Conservation (phyloP, 2,329 filamentous ascomycete genomes). For the Kalaharituber pfeilii region DNA sequence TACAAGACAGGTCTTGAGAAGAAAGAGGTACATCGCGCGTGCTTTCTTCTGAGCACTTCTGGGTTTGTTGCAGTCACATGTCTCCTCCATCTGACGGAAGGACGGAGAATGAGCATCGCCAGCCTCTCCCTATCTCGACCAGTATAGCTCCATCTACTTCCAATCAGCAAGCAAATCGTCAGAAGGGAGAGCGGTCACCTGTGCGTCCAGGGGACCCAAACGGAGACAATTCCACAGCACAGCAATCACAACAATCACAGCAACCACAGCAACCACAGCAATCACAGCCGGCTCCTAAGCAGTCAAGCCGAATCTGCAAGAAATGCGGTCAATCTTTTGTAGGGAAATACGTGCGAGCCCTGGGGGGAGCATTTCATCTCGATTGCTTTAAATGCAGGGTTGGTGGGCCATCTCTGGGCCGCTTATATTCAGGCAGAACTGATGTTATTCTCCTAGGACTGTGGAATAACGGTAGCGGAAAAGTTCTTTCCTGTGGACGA, state of each 20-base stretch:
- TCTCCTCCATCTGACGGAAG: slow-evolving; percentile 18
- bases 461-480: slow-evolving; percentile 87
- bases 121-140: slow-evolving; percentile 12
- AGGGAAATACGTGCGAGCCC: slow-evolving; percentile 85
- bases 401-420: slow-evolving; percentile 28
- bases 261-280: slow-evolving; percentile 10
- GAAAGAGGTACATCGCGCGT: not conserved
- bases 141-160: slow-evolving; percentile 7
- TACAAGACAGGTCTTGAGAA: not conserved
- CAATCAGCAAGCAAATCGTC: slow-evolving; percentile 12
- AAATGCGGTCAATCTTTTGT: slow-evolving; percentile 79
- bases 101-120: slow-evolving; percentile 13
- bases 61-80: slow-evolving; percentile 13
- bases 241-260: slow-evolving; percentile 11
- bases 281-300: slow-evolving; percentile 7
- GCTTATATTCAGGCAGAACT: slow-evolving; percentile 7
- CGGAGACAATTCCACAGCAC: slow-evolving; percentile 7
- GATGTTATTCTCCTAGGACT: slow-evolving; percentile 47
- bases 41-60: not conserved
- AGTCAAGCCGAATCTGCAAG: slow-evolving; percentile 46
- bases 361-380: slow-evolving; percentile 86
- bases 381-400: slow-evolving; percentile 97
- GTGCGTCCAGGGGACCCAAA: slow-evolving; percentile 4
- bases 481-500: slow-evolving; percentile 98
- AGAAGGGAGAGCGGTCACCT: slow-evolving; percentile 12